Evolutionary conservation across 352 stramenopile species (phyloP), one percentile per base, ranked within the genome.

Genomic region (Phytophthora nicotianae): DNA sequence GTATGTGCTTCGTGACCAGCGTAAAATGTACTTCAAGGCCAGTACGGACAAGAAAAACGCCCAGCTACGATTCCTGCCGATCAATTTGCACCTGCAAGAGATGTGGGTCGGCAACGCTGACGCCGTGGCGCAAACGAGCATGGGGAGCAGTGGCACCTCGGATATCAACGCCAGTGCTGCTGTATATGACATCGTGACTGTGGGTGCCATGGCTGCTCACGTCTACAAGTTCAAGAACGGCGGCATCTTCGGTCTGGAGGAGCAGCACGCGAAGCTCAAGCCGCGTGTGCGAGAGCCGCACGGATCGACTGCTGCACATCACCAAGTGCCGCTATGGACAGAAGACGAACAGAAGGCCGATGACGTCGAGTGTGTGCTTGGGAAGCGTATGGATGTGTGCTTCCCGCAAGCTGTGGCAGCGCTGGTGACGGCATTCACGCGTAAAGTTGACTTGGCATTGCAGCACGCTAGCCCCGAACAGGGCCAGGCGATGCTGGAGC

Each of bases 191-290:
- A 93, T 91, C 43, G 86, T 94, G 50, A 96, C 87, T 0, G 87
- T 96, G 8, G 87, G 87, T 4, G 87, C 87, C 16, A 93, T 96
- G 84, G 87, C 87, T 13, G 85, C 87, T 2, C 86, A 94, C 59
- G 69, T 95, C 41, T 93, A 95, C 71, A 94, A 96, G 57, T 96
- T 96, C 56, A 94, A 94, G 69, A 91, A 88, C 57, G 87, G 87
- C 13, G 87, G 87, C 11, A 85, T 95, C 43, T 77, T 92, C 5
- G 80, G 80, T 8, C 61, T 95, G 9, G 80, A 92, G 42, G 76
- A 91, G 38, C 81, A 91, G 49, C 77, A 87, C 24, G 60, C 72
- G 5, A 95, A 95, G 67, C 72, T 86, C 24, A 90, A 90, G 40
- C 62, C 81, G 8, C 81, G 83, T 2, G 72, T 77, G n/a, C 75